Base-by-base conservation (phyloP, 306 rosid species). In the Hippophae tibetana region DNA sequence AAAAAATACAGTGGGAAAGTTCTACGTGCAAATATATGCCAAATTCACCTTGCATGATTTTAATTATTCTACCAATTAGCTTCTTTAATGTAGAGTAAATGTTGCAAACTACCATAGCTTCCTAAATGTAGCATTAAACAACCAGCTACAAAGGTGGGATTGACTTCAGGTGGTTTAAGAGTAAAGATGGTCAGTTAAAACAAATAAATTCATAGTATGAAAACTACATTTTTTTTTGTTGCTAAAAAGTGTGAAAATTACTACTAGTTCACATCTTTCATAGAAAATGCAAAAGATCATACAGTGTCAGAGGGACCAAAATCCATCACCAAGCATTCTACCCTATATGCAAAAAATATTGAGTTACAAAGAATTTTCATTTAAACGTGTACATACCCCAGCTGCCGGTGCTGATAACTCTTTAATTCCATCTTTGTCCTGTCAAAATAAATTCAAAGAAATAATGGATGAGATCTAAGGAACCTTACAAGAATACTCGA, bases 381-480 rank as follows among this genome's bases (percentile, higher is more conserved):
- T 55, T 5, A 56, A 62, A 42, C 31, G 42, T 52, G 50, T 26
- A 48, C 49, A 47, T 89, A 92, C 99, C 97, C 97, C 99, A 63
- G 99, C 99, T 74, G 86, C 99, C 80, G 95, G 99, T 9, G 75
- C 97, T 1, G 95, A 89, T 74, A 86, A 72, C 69, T 88, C 99
- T 72, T 78, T 88, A 74, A 65, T 77, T 52, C 79, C 84, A 60
- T 78, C 83, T 55, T 78, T 86, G 68, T 75, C 95, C 99, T 92
- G 75, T 67, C 59, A 57, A 76, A 56, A 47, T 49, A 78, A 82
- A 76, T 66, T 44, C 67, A 74, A 60, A 64, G 47, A 52, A 40
- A 61, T n/a, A 54, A 70, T 42, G 52, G 66, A 62, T 65, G 63
- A 64, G 58, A 54, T 54, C 23, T 18, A 18, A 18, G 42, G 53